Evolutionary conservation across 2,329 filamentous ascomycete genomes (phyloP), one percentile per base, ranked within the genome.

Genomic region (Pseudogymnoascus sp.): DNA sequence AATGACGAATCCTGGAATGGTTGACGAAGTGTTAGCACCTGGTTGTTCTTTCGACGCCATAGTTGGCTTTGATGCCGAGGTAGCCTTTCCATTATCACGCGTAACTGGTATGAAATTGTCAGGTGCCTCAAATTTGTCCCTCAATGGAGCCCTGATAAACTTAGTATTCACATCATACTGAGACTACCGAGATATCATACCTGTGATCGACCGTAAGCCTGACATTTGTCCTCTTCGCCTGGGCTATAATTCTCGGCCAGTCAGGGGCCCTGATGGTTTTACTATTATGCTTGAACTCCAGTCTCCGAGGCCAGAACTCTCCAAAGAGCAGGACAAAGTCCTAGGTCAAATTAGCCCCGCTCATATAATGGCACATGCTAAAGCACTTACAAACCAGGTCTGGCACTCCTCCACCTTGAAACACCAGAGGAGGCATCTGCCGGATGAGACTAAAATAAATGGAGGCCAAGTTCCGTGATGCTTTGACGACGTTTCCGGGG

Each of bases 351-450:
- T 62, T 37, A 47, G 35, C 47, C 33, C 10, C 37, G 28, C 11
- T 11, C 8, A 60, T 40, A 42, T 14, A 37, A 33, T 18, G 16
- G 38, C 10, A 16, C n/a, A 12, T 35, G 8, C 3, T 33, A 5
- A 8, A 61, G 69, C 3, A 70, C 77, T 70, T 69, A 79, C 77
- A 74, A 80, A 77, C 78, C 78, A 80, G 0, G 75, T 78, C 25
- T 71, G 68, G 61, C 78, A 80, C 56, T 79, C 73, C 14, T 75
- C 67, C 2, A 74, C 64, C 2, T 72, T 69, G 8, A 80, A 66
- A 1, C 70, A 69, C 77, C 78, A 81, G 14, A 74, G 64, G 1
- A 78, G 68, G 0, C 73, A 70, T 28, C 71, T 69, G 2, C 70
- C 72, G 35, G 74, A 75, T 2, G 70, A 70, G 5, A 79, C 73